These are phyloP conservation scores for Talaromyces sp. DNA, from an alignment of 2,329 filamentous ascomycete genomes.

Conservation along the genomic window DNA sequence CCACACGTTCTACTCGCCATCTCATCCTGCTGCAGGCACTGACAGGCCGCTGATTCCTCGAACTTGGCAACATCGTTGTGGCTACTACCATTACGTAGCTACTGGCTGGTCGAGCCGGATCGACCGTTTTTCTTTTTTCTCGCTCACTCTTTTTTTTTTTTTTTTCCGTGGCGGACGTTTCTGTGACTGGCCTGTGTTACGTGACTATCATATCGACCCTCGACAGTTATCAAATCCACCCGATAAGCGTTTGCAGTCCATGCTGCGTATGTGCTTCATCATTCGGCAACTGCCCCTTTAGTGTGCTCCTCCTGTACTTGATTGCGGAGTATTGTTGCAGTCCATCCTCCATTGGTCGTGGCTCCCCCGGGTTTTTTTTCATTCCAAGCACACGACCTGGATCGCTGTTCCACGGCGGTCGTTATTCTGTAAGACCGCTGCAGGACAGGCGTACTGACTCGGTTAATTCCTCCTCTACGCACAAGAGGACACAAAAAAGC, in stretches of 20 bases:
- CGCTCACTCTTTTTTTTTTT: background rate
- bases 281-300: background rate
- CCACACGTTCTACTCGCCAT: conserved; percentile 24
- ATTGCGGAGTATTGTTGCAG: background rate
- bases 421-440: background rate
- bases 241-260: background rate
- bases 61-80: background rate
- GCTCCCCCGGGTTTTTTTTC: background rate
- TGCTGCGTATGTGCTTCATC: background rate
- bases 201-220: background rate
- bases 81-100: background rate
- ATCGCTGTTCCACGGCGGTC: background rate
- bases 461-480: background rate
- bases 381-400: background rate
- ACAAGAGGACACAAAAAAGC: background rate
- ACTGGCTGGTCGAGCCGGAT: no score
- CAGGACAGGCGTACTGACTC: background rate
- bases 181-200: conserved; percentile 1
- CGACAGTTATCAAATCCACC: background rate
- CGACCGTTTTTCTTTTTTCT: background rate
- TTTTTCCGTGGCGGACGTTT: background rate
- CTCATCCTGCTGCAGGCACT: conserved; percentile 25
- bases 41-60: conserved; percentile 16
- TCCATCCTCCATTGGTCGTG: background rate
- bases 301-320: background rate